A percentile compares a stretch with the other conserved stretches of the same genome.
Conservation (phyloP, 192 early-diverging fungal species). For the Jimgerdemannia flammicorona region DNA sequence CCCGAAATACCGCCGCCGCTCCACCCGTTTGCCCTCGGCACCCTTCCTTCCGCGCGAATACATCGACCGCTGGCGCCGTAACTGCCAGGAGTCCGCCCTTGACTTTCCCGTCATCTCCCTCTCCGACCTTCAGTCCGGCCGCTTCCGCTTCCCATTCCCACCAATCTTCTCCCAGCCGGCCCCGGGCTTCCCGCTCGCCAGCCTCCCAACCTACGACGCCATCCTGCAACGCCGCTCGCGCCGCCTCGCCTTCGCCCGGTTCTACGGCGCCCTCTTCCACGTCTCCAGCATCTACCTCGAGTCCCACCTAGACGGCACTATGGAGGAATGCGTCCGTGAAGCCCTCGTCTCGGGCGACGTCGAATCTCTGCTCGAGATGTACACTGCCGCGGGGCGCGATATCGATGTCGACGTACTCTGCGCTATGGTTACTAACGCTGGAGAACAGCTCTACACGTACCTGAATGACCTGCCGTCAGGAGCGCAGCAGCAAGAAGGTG, state of each 20-base stretch:
- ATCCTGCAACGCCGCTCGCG: not conserved
- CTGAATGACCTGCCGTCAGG: constrained; percentile 18
- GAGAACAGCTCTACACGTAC: constrained; percentile 25
- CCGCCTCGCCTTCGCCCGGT: constrained; percentile 21
- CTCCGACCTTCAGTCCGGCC: not conserved
- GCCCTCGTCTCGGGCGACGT: constrained; percentile 29
- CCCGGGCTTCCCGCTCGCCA: not conserved
- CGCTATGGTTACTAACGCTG: constrained; percentile 24
- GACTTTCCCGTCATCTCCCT: not conserved
- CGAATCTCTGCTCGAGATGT: constrained; percentile 21
- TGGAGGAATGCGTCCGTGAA: constrained; percentile 34
- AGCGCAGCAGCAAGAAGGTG: constrained; percentile 10
- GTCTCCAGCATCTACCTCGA: constrained; percentile 29
- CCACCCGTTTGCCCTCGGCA: constrained; percentile 30
- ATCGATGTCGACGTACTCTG: constrained; percentile 27
- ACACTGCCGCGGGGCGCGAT: constrained; percentile 16
- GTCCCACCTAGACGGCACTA: constrained; percentile 28
- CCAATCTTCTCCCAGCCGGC: not conserved
- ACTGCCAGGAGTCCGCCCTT: constrained; percentile 10
- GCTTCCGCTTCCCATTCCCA: constrained; percentile 3
- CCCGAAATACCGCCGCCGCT: constrained; percentile 34
- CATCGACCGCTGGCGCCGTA: constrained; percentile 23
- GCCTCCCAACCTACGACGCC: not conserved
- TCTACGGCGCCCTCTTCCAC: constrained; percentile 29
- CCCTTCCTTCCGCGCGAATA: constrained; percentile 36